A percentile compares a stretch with the other conserved stretches of the same genome.
phyloP scores from a whole-genome alignment of 140 eudicot genomes.

The Flaveria floridana region DNA sequence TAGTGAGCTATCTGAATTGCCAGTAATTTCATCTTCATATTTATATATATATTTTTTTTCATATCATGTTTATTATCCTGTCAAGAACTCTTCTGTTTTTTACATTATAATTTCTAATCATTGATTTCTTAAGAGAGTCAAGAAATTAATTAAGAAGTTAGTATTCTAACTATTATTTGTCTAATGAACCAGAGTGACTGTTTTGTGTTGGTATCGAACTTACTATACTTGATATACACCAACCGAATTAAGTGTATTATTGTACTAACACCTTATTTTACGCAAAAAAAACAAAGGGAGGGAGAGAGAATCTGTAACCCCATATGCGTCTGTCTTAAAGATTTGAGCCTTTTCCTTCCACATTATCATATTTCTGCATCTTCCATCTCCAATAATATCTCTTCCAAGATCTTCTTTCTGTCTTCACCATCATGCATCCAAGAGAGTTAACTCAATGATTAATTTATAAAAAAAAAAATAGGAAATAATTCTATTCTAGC shows the following conservation, averaged over 20 bases:
- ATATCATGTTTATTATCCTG: too few species aligned
- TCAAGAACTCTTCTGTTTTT: too few species aligned
- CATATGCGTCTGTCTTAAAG: constrained; percentile 27
- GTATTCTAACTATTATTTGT: background rate
- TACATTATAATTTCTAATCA: background rate
- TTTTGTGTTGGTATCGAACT: background rate
- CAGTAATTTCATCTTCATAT: too few species aligned
- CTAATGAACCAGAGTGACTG: background rate
- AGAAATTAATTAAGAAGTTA: background rate
- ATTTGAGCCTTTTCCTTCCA: constrained; percentile 3
- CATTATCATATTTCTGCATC: constrained; percentile 26
- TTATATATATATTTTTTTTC: too few species aligned
- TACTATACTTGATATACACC: background rate
- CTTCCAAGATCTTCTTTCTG: constrained; percentile 14
- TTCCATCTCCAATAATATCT: constrained; percentile 22
- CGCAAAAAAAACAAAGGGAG: constrained; percentile 12
- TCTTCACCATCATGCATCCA: constrained; percentile 13
- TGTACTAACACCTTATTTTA: background rate
- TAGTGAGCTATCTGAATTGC: too few species aligned
- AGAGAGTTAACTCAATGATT: background rate
- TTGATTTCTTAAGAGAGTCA: background rate
- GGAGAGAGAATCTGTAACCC: background rate
- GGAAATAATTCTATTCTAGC: background rate
- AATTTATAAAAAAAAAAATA: background rate
- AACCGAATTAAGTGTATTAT: background rate